Evolutionary conservation across 1,284 basidiomycete genomes (phyloP).

Genomic region (Cutaneotrichosporon cyanovorans): DNA sequence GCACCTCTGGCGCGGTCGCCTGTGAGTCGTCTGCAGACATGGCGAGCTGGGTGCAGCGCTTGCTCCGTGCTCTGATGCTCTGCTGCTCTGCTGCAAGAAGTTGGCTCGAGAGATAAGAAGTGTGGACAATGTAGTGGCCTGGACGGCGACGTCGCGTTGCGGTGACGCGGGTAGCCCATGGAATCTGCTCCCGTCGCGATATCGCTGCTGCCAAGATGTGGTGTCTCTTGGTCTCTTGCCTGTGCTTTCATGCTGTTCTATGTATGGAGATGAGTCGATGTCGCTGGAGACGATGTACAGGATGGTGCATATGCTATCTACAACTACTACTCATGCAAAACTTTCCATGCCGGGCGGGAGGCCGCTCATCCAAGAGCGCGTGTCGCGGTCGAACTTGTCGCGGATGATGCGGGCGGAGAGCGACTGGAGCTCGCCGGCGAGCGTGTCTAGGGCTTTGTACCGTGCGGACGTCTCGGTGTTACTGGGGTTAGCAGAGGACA

Average conservation of each 20-base stretch:
- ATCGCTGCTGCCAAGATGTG: no score
- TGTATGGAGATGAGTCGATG: no score
- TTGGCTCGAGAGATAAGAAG: no score
- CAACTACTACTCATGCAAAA: conserved; percentile 16
- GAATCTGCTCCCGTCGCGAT: no score
- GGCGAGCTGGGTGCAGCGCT: background rate
- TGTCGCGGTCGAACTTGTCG: conserved; percentile 27
- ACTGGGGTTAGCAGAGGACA: conserved; percentile 45
- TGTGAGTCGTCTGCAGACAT: conserved; percentile 7
- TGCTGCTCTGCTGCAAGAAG: no score
- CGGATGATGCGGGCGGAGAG: conserved; percentile 22
- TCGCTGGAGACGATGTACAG: background rate
- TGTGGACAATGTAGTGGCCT: no score
- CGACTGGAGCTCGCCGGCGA: conserved; percentile 65
- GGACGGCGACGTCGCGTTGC: conserved; percentile 4
- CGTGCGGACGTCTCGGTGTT: conserved; percentile 74
- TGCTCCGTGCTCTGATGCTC: background rate
- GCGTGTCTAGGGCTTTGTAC: conserved; percentile 70
- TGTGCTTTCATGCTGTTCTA: background rate
- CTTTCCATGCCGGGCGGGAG: conserved; percentile 7
- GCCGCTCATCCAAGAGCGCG: conserved; percentile 9
- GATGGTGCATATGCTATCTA: conserved; percentile 8
- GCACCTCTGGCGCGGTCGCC: background rate
- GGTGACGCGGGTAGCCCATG: no score
- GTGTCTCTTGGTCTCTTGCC: no score